These are phyloP conservation scores for Coemansia sp. DNA, from an alignment of 192 early-diverging fungal species.

Conservation along the genomic window DNA sequence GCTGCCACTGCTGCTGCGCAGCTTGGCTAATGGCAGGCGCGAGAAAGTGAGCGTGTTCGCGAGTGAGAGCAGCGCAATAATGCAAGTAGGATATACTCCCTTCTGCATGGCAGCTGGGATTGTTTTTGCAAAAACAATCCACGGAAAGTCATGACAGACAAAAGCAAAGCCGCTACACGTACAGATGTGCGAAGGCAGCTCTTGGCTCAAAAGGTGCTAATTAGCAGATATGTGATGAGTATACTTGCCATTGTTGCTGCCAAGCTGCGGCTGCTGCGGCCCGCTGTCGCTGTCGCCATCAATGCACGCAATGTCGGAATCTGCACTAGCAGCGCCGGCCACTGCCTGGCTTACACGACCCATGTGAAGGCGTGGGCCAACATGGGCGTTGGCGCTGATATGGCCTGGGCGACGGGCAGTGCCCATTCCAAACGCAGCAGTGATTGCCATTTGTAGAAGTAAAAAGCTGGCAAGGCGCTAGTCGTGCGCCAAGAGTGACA, in stretches of 20 bases:
- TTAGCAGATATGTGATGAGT: no score
- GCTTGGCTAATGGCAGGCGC: neutral
- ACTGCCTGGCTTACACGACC: conserved; percentile 1
- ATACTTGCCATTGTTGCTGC: conserved; percentile 2
- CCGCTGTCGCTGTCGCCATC: conserved; percentile 3
- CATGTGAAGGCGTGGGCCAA: conserved; percentile 8
- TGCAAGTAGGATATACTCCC: neutral
- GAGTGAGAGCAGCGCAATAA: neutral
- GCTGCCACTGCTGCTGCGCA: no score
- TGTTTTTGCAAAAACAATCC: neutral
- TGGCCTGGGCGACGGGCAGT: neutral
- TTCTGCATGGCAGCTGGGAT: neutral
- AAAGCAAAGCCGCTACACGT: neutral
- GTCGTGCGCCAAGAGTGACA: neutral
- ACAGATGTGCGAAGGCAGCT: neutral
- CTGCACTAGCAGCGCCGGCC: neutral
- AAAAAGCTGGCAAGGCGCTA: neutral
- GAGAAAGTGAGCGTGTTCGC: neutral
- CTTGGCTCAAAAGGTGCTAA: no score
- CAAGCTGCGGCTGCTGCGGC: neutral
- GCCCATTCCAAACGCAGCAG: conserved; percentile 37
- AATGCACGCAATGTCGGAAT: conserved; percentile 7
- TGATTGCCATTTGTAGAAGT: conserved; percentile 26
- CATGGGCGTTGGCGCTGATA: neutral
- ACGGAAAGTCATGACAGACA: neutral